These are phyloP conservation scores for Tuber borchii DNA, from an alignment of 495 filamentous ascomycete species.

Conservation along the genomic window DNA sequence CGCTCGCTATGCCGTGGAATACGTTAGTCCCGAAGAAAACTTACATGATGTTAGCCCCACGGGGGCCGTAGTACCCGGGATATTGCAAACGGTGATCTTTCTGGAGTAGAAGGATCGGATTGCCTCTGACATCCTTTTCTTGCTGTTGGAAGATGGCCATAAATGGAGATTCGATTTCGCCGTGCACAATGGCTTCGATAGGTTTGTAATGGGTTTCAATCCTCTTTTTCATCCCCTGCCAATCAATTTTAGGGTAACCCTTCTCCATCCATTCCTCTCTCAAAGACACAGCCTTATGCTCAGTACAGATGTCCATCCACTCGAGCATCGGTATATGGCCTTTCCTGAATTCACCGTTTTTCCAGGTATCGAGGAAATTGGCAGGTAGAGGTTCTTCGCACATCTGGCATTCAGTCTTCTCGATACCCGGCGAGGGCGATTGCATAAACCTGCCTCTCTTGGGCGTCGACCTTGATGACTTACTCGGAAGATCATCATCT, in stretches of 20 bases:
- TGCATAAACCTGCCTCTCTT: not conserved
- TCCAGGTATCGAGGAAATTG: slow-evolving; percentile 11
- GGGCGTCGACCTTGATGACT: not conserved
- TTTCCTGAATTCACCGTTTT: not conserved
- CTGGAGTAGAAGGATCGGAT: slow-evolving; percentile 40
- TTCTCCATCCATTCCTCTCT: slow-evolving; percentile 54
- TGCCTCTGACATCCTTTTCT: slow-evolving; percentile 51
- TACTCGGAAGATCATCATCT: not conserved
- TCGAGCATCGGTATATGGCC: slow-evolving; percentile 25
- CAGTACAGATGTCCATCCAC: slow-evolving; percentile 59
- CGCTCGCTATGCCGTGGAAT: too few relatives aligned
- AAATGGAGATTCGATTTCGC: slow-evolving; percentile 55
- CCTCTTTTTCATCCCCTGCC: slow-evolving; percentile 60
- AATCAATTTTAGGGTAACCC: slow-evolving; percentile 74
- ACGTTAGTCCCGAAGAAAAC: slow-evolving; percentile 15
- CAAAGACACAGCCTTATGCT: slow-evolving; percentile 59
- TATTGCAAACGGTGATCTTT: slow-evolving; percentile 44
- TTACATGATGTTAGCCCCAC: slow-evolving; percentile 63
- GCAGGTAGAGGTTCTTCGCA: slow-evolving; percentile 5
- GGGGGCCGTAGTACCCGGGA: slow-evolving; percentile 81
- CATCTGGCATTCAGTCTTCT: not conserved
- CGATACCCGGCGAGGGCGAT: not conserved
- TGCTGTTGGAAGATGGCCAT: slow-evolving; percentile 55
- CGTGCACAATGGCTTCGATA: slow-evolving; percentile 56
- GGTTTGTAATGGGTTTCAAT: slow-evolving; percentile 52